Evolutionary conservation across 257 asterid species (phyloP).

Genomic region (Petrea volubilis): DNA sequence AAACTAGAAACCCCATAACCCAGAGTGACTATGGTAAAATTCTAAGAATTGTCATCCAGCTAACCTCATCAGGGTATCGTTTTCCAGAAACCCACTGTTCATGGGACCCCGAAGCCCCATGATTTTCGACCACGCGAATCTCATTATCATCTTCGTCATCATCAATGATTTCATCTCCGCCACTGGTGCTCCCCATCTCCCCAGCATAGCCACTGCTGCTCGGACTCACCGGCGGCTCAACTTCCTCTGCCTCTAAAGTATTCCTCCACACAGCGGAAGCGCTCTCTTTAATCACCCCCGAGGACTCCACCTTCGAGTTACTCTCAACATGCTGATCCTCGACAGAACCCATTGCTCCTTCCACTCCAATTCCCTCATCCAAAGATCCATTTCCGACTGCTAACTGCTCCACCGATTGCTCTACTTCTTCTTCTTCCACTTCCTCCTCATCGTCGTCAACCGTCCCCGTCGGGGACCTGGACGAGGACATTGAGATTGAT

Average conservation of each 20-base stretch:
- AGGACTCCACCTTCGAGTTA: slow-evolving; percentile 36
- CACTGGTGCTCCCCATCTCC: slow-evolving; percentile 91
- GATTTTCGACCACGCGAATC: slow-evolving; percentile 49
- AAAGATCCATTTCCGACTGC: slow-evolving; percentile 35
- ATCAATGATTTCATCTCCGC: slow-evolving; percentile 57
- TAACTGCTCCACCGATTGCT: slow-evolving; percentile 29
- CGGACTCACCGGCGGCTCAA: slow-evolving; percentile 68
- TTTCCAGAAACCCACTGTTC: slow-evolving; percentile 73
- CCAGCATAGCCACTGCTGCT: slow-evolving; percentile 97
- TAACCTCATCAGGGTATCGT: slow-evolving; percentile 83
- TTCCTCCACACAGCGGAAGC: slow-evolving; percentile 43
- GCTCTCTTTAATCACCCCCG: slow-evolving; percentile 39
- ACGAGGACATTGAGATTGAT: slow-evolving; percentile 73
- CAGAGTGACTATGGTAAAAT: neutral
- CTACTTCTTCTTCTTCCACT: slow-evolving; percentile 29
- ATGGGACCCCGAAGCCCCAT: slow-evolving; percentile 40
- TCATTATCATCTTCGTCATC: slow-evolving; percentile 43
- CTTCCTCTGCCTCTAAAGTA: slow-evolving; percentile 50
- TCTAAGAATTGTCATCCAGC: slow-evolving; percentile 1
- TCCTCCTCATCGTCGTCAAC: slow-evolving; percentile 37
- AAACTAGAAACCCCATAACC: slow-evolving; percentile 2
- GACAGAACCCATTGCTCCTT: slow-evolving; percentile 24
- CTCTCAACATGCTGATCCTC: slow-evolving; percentile 30
- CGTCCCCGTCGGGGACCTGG: slow-evolving; percentile 39
- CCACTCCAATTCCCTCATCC: slow-evolving; percentile 30